A percentile compares a stretch with the other conserved stretches of the same genome.
These are phyloP conservation scores for Cutaneotrichosporon mucoides DNA, from an alignment of 1,284 basidiomycete species.

Conservation along the genomic window DNA sequence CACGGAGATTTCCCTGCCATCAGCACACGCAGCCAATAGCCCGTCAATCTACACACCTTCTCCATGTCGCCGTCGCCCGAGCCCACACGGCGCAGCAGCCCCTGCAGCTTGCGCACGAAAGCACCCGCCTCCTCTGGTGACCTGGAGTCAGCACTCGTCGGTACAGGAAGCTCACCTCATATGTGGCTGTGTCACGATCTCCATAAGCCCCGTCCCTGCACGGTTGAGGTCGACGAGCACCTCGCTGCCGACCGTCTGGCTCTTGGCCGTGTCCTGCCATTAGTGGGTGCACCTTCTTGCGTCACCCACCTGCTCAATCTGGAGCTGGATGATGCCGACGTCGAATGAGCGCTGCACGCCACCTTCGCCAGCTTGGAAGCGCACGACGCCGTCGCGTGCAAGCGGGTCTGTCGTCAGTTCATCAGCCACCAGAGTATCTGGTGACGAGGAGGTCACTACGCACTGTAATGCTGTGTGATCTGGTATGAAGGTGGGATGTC, in stretches of 20 bases:
- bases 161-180: slow-evolving; percentile 58
- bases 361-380: slow-evolving; percentile 47
- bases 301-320: slow-evolving; percentile 78
- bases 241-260: slow-evolving; percentile 61
- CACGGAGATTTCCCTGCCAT: slow-evolving; percentile 78
- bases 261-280: slow-evolving; percentile 87
- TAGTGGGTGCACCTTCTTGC: background rate
- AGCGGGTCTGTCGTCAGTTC: slow-evolving; percentile 60
- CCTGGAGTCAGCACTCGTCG: slow-evolving; percentile 29
- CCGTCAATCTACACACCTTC: slow-evolving; percentile 55
- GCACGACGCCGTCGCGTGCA: slow-evolving; percentile 65
- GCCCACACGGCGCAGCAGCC: slow-evolving; percentile 73
- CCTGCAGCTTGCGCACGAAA: slow-evolving; percentile 81
- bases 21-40: background rate
- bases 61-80: slow-evolving; percentile 98
- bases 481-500: slow-evolving; percentile 94
- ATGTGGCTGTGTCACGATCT: slow-evolving; percentile 94
- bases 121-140: slow-evolving; percentile 86
- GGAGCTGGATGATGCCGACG: slow-evolving; percentile 87
- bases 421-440: too few species aligned
- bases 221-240: slow-evolving; percentile 83
- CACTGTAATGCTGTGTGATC: slow-evolving; percentile 91
- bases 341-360: slow-evolving; percentile 45
- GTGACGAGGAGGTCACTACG: slow-evolving; percentile 22
- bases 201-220: slow-evolving; percentile 84